phyloP scores from a whole-genome alignment of 2,329 filamentous ascomycete genomes.

The Tolypocladium paradoxum region DNA sequence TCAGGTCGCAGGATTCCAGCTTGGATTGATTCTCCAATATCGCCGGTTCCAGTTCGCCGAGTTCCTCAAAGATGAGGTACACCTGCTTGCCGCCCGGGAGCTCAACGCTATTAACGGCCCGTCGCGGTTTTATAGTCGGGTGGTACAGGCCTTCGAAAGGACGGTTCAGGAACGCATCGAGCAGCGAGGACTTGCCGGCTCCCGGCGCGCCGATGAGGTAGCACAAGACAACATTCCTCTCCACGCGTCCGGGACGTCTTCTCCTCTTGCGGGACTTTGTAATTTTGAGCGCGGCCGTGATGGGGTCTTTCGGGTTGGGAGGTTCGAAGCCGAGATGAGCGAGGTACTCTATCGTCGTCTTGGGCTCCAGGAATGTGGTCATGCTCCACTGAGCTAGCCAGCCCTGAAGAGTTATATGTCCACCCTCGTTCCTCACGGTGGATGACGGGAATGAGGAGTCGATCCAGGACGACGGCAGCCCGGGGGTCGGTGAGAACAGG shows the following conservation, averaged over 20 bases:
- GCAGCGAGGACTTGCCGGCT: constrained; percentile 81
- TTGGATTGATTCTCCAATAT: constrained; percentile 87
- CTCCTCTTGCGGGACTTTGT: constrained; percentile 86
- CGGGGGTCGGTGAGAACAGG: constrained; percentile 86
- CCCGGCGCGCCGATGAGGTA: constrained; percentile 80
- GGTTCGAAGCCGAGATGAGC: constrained; percentile 94
- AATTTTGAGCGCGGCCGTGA: constrained; percentile 77
- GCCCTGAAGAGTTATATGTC: constrained; percentile 89
- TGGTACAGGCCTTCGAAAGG: constrained; percentile 77
- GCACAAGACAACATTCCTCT: constrained; percentile 88
- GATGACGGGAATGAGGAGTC: constrained; percentile 86
- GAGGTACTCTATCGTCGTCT: constrained; percentile 89
- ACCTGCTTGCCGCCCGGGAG: constrained; percentile 93
- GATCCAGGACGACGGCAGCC: constrained; percentile 74
- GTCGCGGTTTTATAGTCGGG: constrained; percentile 88
- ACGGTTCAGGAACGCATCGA: constrained; percentile 84
- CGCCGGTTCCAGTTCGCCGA: constrained; percentile 89
- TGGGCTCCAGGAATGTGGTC: constrained; percentile 94
- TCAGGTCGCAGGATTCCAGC: constrained; percentile 82
- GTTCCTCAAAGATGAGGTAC: constrained; percentile 89
- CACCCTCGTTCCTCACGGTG: constrained; percentile 89
- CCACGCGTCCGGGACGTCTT: constrained; percentile 70
- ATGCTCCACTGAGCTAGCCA: constrained; percentile 99
- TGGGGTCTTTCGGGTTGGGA: constrained; percentile 61
- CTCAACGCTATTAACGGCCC: constrained; percentile 93